Conservation (phyloP, 2,329 filamentous ascomycete genomes). For the Pseudohalonectria lignicola region DNA sequence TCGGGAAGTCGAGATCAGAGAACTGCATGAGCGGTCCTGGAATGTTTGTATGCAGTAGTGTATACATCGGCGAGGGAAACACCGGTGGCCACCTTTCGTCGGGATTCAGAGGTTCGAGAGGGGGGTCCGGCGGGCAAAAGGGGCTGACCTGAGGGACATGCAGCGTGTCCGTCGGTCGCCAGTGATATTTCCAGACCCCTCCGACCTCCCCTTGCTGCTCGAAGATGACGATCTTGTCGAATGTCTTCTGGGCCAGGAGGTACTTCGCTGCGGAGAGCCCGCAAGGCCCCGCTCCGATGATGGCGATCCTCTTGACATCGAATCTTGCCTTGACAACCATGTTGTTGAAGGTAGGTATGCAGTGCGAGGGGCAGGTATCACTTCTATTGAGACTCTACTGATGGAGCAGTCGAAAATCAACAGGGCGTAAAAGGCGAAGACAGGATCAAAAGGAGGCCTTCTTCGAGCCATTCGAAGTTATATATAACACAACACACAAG, state of each 20-base stretch:
- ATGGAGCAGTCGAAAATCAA: no score
- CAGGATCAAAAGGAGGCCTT: no score
- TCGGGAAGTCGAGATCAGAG: conserved; percentile 56
- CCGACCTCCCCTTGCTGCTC: conserved; percentile 71
- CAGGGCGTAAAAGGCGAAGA: no score
- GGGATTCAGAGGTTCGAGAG: conserved; percentile 42
- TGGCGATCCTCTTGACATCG: conserved; percentile 51
- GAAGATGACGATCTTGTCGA: conserved; percentile 62
- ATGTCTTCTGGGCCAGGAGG: conserved; percentile 55
- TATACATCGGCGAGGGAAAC: conserved; percentile 79
- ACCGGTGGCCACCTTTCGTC: no score
- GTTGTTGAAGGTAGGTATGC: no score
- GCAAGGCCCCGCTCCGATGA: conserved; percentile 74
- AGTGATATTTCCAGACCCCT: conserved; percentile 78
- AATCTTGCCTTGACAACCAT: conserved; percentile 19
- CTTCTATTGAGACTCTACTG: no score
- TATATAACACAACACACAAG: no score
- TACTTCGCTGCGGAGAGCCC: conserved; percentile 76
- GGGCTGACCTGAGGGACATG: conserved; percentile 60
- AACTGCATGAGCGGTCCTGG: conserved; percentile 72
- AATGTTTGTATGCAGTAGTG: conserved; percentile 77
- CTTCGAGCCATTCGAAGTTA: no score
- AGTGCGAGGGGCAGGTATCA: no score
- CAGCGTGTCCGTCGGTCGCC: conserved; percentile 30
- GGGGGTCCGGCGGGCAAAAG: conserved; percentile 50